Base-by-base conservation (phyloP, 305 asterid genomes). In the Plantago rigida region DNA sequence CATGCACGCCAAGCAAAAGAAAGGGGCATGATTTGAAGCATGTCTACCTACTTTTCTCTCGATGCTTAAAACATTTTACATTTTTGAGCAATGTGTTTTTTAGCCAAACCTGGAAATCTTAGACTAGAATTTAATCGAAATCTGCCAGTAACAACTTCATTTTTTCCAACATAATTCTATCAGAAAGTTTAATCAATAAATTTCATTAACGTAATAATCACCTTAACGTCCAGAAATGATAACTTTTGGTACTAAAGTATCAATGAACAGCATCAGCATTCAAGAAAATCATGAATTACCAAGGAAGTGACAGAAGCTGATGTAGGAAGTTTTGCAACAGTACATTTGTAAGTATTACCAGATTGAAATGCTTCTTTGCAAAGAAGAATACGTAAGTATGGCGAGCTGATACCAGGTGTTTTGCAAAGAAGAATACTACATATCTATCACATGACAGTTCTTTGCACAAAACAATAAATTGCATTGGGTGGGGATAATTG, bases 301-400 rank as follows among this genome's bases (percentile, higher is more conserved):
- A 31, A 49, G 28, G 54, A 46, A 11, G 46, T 44, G 46, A 56
- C 28, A 42, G 29, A 13, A 26, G 31, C 19, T 28, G 8, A 53
- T 2, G 44, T 53, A 1, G 39, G 24, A 29, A 54, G 24, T 54
- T 29, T 15, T 14, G 60, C 13, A 8, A 34, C 47, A 14, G 28
- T 9, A 54, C 59, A 46, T 49, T 10, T 47, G 14, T 36, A 62
- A 58, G 71, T 39, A 67, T 45, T 50, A 51, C 60, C 54, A 57
- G 13, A 19, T 15, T n/a, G 28, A 8, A 19, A 19, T 51, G 34
- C 3, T 12, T 51, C 31, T 17, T 51, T 24, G 4, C 56, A 19
- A 49, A 14, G 53, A 41, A 41, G 13, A 41, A 41, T 9, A 41
- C 44, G 5, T 36, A 36, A 5, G 11, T 15, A 28, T 58, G 11